phyloP scores from a whole-genome alignment of 768 basidiomycete species.

The Hygrophoropsis aurantiaca region DNA sequence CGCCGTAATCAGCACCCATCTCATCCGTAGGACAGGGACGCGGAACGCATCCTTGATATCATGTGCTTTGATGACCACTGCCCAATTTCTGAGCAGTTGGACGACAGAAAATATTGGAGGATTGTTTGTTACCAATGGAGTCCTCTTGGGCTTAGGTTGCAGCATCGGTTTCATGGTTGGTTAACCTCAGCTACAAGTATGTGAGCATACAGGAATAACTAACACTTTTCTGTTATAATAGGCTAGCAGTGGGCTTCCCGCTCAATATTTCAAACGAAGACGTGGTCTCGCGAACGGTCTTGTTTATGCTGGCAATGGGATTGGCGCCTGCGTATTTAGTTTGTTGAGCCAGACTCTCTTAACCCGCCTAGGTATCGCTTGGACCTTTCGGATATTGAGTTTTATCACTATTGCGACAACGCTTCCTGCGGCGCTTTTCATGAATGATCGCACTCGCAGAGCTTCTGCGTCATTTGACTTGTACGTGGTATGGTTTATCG shows the following conservation, averaged over 20 bases:
- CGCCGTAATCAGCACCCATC: slow-evolving; percentile 26
- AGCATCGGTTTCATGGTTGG: slow-evolving; percentile 24
- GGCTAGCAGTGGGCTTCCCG: slow-evolving; percentile 32
- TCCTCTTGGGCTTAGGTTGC: slow-evolving; percentile 27
- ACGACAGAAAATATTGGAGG: slow-evolving; percentile 18
- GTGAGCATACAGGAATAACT: background rate
- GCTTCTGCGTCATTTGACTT: slow-evolving; percentile 20
- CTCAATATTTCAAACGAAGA: slow-evolving; percentile 33
- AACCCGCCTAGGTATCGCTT: slow-evolving; percentile 23
- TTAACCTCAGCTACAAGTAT: background rate
- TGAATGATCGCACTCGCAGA: slow-evolving; percentile 21
- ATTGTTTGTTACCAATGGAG: slow-evolving; percentile 28
- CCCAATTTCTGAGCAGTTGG: slow-evolving; percentile 26
- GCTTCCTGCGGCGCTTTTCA: slow-evolving; percentile 26
- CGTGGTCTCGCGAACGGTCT: slow-evolving; percentile 35
- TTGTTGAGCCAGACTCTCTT: slow-evolving; percentile 27
- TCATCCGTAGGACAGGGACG: slow-evolving; percentile 31
- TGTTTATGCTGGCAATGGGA: slow-evolving; percentile 30
- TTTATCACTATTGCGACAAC: slow-evolving; percentile 22
- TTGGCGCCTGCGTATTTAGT: slow-evolving; percentile 32
- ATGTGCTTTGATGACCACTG: slow-evolving; percentile 26
- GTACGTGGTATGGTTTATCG: slow-evolving; percentile 6
- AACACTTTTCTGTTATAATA: background rate
- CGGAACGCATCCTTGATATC: slow-evolving; percentile 26
- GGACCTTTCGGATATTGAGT: slow-evolving; percentile 34